phyloP scores from a whole-genome alignment of 805 yeast genomes.

The Komagataella pastoris region DNA sequence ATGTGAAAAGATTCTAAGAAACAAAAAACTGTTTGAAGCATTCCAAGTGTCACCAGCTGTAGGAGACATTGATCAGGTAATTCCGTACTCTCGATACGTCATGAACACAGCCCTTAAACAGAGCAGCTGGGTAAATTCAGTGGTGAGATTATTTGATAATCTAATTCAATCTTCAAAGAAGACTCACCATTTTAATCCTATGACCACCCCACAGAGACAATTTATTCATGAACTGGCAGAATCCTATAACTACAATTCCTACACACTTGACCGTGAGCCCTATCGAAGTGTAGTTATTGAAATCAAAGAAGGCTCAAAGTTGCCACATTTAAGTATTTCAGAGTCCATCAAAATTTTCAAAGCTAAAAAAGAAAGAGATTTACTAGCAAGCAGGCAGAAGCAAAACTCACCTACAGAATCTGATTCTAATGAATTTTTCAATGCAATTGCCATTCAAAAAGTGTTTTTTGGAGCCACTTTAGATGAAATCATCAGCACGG shows the following conservation, averaged over 20 bases:
- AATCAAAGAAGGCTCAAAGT: constrained; percentile 13
- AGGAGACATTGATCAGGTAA: constrained; percentile 9
- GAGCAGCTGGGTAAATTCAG: constrained; percentile 9
- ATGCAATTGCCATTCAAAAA: constrained; percentile 41
- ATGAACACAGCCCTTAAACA: constrained; percentile 39
- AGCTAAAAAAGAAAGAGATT: constrained; percentile 4
- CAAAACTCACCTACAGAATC: constrained; percentile 10
- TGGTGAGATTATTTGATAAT: not conserved
- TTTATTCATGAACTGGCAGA: constrained; percentile 61
- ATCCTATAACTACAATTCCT: constrained; percentile 44
- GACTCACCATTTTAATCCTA: constrained; percentile 55
- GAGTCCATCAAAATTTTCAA: constrained; percentile 17
- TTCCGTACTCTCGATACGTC: constrained; percentile 32
- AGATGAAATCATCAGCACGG: constrained; percentile 14
- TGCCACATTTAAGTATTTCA: constrained; percentile 33
- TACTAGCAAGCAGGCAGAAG: constrained; percentile 5
- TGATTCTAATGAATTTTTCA: constrained; percentile 19
- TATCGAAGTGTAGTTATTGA: constrained; percentile 56
- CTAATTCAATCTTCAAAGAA: constrained; percentile 16
- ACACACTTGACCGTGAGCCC: constrained; percentile 78
- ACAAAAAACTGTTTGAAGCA: constrained; percentile 48
- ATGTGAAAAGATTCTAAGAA: constrained; percentile 51
- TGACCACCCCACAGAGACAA: constrained; percentile 54
- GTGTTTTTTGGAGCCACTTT: constrained; percentile 38
- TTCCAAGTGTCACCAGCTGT: constrained; percentile 25